phyloP scores from a whole-genome alignment of 192 early-diverging fungal genomes.

The Thamnidium elegans region DNA sequence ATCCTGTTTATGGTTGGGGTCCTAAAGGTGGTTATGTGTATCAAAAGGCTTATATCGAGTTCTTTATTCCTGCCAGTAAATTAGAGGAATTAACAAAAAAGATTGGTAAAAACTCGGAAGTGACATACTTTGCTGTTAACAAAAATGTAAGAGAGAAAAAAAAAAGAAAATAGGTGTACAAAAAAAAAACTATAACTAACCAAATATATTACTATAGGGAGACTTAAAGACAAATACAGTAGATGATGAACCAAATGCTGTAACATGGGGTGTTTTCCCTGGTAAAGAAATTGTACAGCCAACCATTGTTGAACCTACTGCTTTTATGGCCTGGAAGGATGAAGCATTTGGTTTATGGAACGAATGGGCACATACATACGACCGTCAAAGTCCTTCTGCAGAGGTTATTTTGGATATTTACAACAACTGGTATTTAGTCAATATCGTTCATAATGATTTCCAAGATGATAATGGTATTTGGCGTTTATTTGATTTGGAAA shows the following conservation, averaged over 20 bases:
- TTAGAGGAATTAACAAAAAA: slow-evolving; percentile 70
- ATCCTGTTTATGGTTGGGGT: slow-evolving; percentile 90
- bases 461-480: slow-evolving; percentile 68
- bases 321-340: slow-evolving; percentile 96
- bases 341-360: slow-evolving; percentile 95
- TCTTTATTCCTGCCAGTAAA: slow-evolving; percentile 73
- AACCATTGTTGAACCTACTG: slow-evolving; percentile 88
- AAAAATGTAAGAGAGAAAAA: slow-evolving; percentile 40
- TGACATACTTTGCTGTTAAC: slow-evolving; percentile 94
- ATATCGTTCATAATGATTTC: slow-evolving; percentile 95
- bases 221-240: slow-evolving; percentile 88
- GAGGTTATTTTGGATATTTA: slow-evolving; percentile 61
- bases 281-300: slow-evolving; percentile 95
- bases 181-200: no score
- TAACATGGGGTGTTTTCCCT: slow-evolving; percentile 99
- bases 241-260: slow-evolving; percentile 85
- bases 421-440: slow-evolving; percentile 86
- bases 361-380: slow-evolving; percentile 83
- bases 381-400: slow-evolving; percentile 40
- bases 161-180: no score
- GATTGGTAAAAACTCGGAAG: slow-evolving; percentile 60
- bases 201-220: slow-evolving; percentile 50
- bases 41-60: slow-evolving; percentile 98
- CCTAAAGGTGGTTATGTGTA: slow-evolving; percentile 95
- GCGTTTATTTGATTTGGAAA: slow-evolving; percentile 58